Evolutionary conservation across 2,329 filamentous ascomycete genomes (phyloP).

Genomic region (Didymellaceae sp.): DNA sequence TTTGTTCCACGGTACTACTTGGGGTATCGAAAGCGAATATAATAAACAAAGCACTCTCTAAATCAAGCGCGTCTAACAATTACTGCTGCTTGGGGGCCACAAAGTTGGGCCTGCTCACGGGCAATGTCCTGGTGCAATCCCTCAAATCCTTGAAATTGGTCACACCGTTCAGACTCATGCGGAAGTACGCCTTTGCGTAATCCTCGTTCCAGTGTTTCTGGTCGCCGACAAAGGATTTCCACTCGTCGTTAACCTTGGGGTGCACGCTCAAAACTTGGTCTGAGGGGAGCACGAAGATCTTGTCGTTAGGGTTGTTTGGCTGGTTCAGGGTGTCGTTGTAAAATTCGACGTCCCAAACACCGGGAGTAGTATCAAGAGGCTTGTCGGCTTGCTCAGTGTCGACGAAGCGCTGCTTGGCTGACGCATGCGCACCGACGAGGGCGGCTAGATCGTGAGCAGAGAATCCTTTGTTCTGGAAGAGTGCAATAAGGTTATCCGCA

Average conservation of each 20-base stretch:
- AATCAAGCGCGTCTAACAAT: not conserved
- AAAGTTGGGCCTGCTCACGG: constrained; percentile 20
- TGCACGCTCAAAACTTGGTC: constrained; percentile 37
- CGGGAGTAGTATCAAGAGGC: constrained; percentile 58
- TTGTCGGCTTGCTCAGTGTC: constrained; percentile 45
- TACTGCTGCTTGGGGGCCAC: not conserved
- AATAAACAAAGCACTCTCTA: not conserved
- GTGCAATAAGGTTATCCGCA: constrained; percentile 53
- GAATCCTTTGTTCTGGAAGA: constrained; percentile 61
- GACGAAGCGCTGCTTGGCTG: constrained; percentile 57
- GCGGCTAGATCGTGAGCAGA: constrained; percentile 58
- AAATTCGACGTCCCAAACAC: constrained; percentile 59
- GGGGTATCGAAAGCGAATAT: too few relatives aligned
- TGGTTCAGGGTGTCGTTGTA: constrained; percentile 50
- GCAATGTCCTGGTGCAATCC: constrained; percentile 42
- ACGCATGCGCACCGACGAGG: constrained; percentile 62
- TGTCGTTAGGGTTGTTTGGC: constrained; percentile 18
- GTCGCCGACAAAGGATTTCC: constrained; percentile 35
- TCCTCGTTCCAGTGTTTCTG: constrained; percentile 40
- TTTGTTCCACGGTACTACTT: not conserved
- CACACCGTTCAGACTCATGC: constrained; percentile 40
- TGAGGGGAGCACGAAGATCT: constrained; percentile 39
- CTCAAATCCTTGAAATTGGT: constrained; percentile 29
- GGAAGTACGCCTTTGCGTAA: constrained; percentile 42
- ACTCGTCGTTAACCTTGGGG: constrained; percentile 36